Evolutionary conservation across 495 filamentous ascomycete genomes (phyloP).

Genomic region (Penicillium desertorum): DNA sequence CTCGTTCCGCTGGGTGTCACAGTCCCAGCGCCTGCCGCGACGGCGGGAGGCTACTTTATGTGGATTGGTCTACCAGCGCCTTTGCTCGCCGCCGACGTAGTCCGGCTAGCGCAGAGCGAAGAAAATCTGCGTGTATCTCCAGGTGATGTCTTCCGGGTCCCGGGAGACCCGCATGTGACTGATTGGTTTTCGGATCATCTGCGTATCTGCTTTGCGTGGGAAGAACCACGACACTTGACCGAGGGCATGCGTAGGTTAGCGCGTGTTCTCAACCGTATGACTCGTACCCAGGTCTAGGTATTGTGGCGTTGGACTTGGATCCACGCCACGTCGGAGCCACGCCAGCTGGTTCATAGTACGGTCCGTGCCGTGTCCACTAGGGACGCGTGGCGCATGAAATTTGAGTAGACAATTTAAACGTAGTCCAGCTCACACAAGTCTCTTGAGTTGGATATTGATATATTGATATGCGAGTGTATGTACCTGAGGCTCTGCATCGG

Average conservation of each 20-base stretch:
- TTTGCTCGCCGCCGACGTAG: conserved; percentile 54
- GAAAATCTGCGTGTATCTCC: conserved; percentile 63
- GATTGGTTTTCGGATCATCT: conserved; percentile 54
- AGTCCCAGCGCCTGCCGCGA: conserved; percentile 34
- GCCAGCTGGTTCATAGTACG: background rate
- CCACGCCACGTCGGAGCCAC: conserved; percentile 6
- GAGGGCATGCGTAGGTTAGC: conserved; percentile 68
- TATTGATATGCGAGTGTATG: background rate
- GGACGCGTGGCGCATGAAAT: background rate
- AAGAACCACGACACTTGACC: conserved; percentile 61
- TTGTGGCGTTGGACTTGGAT: background rate
- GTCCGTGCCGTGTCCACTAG: conserved; percentile 15
- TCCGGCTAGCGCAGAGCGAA: conserved; percentile 49
- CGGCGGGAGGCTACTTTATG: conserved; percentile 74
- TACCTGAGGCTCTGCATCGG: conserved; percentile 2
- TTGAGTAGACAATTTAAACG: conserved; percentile 2
- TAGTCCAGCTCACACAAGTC: background rate
- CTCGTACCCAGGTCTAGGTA: background rate
- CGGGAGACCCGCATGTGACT: conserved; percentile 46
- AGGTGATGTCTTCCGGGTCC: conserved; percentile 67
- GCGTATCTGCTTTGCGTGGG: conserved; percentile 75
- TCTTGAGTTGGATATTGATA: background rate
- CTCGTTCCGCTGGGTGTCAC: conserved; percentile 60
- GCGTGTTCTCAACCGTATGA: conserved; percentile 26
- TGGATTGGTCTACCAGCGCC: conserved; percentile 66